Percentiles rank a stretch among this genome's conserved stretches.
phyloP scores from a whole-genome alignment of 331 rosid genomes.

The Cucumis variabilis region DNA sequence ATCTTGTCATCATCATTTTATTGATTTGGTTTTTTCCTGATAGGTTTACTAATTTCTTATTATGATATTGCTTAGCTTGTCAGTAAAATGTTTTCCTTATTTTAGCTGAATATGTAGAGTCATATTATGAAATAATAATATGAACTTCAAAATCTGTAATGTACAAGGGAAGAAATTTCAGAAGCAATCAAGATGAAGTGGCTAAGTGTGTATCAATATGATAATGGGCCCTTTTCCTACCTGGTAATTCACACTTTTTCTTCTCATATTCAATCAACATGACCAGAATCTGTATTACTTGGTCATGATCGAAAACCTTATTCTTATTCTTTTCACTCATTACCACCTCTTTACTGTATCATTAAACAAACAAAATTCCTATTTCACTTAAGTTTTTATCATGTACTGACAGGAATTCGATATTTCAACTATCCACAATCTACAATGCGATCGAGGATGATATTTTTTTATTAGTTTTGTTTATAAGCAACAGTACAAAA shows the following conservation, averaged over 20 bases:
- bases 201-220: no score
- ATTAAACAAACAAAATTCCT: background rate
- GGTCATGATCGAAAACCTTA: background rate
- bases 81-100: no score
- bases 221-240: slow-evolving; percentile 26
- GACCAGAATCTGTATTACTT: background rate
- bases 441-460: slow-evolving; percentile 45
- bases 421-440: slow-evolving; percentile 36
- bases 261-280: background rate
- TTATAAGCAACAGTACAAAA: slow-evolving; percentile 63
- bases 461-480: slow-evolving; percentile 84
- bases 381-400: background rate
- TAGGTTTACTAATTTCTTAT: no score
- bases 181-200: no score
- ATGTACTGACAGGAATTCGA: slow-evolving; percentile 55
- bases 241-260: slow-evolving; percentile 48
- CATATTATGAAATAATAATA: no score
- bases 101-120: no score
- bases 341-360: background rate
- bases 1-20: no score
- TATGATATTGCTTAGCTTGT: no score
- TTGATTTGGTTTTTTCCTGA: no score
- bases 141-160: no score
- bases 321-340: background rate
- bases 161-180: no score